phyloP scores from a whole-genome alignment of 2,329 filamentous ascomycete genomes.

The Grosmannia clavigera region DNA sequence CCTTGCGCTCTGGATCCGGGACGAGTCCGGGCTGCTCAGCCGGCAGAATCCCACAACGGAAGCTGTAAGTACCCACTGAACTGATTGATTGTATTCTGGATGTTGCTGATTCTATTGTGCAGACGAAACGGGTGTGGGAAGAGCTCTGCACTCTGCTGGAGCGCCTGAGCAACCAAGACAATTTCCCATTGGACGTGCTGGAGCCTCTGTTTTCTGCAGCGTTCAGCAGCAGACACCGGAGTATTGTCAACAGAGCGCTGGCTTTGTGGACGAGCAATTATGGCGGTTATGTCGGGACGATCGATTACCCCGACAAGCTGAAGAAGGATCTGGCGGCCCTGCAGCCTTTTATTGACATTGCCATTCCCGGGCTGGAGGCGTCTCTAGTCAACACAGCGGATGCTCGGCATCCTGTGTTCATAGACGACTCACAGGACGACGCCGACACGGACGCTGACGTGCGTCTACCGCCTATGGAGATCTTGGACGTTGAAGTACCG shows the following conservation, averaged over 20 bases:
- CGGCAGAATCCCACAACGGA: conserved; percentile 27
- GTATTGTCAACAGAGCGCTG: conserved; percentile 37
- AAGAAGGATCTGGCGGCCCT: conserved; percentile 50
- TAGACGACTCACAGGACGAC: conserved; percentile 36
- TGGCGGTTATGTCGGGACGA: conserved; percentile 36
- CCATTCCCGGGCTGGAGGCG: conserved; percentile 30
- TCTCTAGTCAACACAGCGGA: conserved; percentile 23
- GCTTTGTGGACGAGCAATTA: conserved; percentile 60
- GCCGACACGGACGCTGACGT: conserved; percentile 22
- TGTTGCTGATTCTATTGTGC: conserved; percentile 10
- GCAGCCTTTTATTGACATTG: conserved; percentile 36
- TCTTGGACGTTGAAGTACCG: conserved; percentile 8
- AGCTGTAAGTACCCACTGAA: conserved; percentile 27
- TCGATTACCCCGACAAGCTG: conserved; percentile 55
- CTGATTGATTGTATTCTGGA: conserved; percentile 21
- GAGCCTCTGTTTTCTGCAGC: conserved; percentile 42
- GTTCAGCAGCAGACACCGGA: conserved; percentile 44
- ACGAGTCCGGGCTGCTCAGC: conserved; percentile 32
- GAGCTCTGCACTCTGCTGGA: conserved; percentile 29
- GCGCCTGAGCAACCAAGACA: conserved; percentile 22
- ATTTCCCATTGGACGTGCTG: conserved; percentile 37
- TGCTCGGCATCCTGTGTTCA: conserved; percentile 27
- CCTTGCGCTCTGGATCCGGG: conserved; percentile 51
- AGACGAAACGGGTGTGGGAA: conserved; percentile 40
- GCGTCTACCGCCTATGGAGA: conserved; percentile 17